Conservation (phyloP, 768 basidiomycete genomes). For the Chalciporus pseudorubinellus region DNA sequence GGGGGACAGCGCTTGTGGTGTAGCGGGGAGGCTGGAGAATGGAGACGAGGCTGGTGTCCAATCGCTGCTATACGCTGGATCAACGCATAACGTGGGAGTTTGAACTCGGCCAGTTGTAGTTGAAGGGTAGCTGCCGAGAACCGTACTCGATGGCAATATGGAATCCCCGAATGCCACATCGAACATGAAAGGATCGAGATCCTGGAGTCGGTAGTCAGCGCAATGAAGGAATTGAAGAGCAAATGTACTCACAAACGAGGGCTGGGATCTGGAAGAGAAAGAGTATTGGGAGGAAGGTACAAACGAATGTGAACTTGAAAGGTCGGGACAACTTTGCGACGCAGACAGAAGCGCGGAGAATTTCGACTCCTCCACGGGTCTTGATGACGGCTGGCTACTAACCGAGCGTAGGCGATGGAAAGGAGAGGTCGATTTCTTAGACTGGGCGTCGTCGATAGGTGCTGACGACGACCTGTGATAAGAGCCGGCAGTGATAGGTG, state of each 20-base stretch:
- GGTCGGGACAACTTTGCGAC: conserved; percentile 30
- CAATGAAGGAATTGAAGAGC: neutral
- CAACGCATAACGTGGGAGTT: conserved; percentile 38
- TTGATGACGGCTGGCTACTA: conserved; percentile 22
- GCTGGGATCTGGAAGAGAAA: conserved; percentile 40
- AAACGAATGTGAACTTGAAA: conserved; percentile 35
- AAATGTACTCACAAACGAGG: conserved; percentile 46
- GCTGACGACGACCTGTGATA: conserved; percentile 69
- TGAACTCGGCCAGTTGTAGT: conserved; percentile 22
- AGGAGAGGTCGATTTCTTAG: conserved; percentile 28
- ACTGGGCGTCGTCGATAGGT: conserved; percentile 43
- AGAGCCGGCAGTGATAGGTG: conserved; percentile 67
- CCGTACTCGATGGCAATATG: conserved; percentile 18
- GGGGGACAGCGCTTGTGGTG: conserved; percentile 39
- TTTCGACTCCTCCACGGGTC: conserved; percentile 3
- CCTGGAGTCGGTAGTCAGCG: conserved; percentile 14
- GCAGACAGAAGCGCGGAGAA: conserved; percentile 2
- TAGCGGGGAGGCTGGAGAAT: conserved; percentile 41
- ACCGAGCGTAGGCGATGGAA: conserved; percentile 20
- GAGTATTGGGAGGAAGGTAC: conserved; percentile 27
- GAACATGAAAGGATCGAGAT: conserved; percentile 31
- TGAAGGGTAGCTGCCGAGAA: conserved; percentile 23
- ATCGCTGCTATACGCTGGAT: conserved; percentile 37
- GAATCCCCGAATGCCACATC: conserved; percentile 29
- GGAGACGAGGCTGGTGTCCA: conserved; percentile 47